Evolutionary conservation across 1,284 basidiomycete genomes (phyloP), one percentile per base, ranked within the genome.

Genomic region (Ganoderma boninense): DNA sequence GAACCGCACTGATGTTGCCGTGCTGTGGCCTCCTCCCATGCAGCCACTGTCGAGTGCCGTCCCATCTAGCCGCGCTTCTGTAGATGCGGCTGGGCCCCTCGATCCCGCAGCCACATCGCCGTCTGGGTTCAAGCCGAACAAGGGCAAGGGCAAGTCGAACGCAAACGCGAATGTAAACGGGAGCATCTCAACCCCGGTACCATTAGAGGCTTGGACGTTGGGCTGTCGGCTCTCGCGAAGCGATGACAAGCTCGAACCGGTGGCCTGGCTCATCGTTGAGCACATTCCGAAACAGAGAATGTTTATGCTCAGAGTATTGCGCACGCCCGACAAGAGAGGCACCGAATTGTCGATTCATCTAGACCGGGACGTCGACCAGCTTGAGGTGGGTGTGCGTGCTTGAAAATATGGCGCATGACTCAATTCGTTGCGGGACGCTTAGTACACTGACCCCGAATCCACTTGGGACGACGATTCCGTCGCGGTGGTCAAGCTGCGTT

Each of bases 161-260:
- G n/a, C 38, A 38, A 38, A 38, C 38, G 38, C 38, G 38, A 38
- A 1, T 38, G 38, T 7, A 2, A 38, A 38, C 38, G 38, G 38
- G 6, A 38, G 7, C 38, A 38, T 7, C 0, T 46, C 62, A 0
- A 7, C 40, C 38, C 32, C 49, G 6, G n/a, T 76, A 2, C 73
- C 75, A 1, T 23, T 76, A n/a, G 56, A 72, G 4, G 70, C 62
- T 11, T 65, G 70, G 44, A 63, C 71, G 6, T 38, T 74, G 13
- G 73, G 73, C 14, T 74, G 71, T 54, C n/a, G 43, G 10, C 44
- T 70, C n/a, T 35, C 42, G 4, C 32, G 68, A 1, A 60, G 70
- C 38, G 32, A 62, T 5, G 68, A 68, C 29, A 43, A n/a, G 8
- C 4, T 18, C 16, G 46, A 60, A 3, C 72, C 72, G 2, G 29